A percentile compares a stretch with the other conserved stretches of the same genome.
Evolutionary conservation across 148 eudicot species (phyloP).

Genomic region (Silene uniflora): DNA sequence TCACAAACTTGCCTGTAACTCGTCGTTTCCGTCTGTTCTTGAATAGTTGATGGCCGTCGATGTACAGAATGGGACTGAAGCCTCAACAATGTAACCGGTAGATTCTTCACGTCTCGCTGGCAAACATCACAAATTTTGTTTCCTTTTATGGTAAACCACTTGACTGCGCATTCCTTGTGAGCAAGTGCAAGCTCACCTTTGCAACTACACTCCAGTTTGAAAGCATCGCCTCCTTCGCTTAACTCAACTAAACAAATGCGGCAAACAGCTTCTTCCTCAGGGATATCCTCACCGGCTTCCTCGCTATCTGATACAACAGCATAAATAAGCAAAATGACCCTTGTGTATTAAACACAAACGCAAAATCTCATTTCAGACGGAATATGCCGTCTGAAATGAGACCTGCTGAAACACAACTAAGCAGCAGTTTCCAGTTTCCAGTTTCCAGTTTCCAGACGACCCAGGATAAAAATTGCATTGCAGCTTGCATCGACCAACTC

Average conservation of each 20-base stretch:
- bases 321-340: neutral
- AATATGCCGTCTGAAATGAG: too few species aligned
- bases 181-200: conserved; percentile 93
- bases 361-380: too few species aligned
- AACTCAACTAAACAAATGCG: conserved; percentile 78
- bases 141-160: conserved; percentile 85
- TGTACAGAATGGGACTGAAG: conserved; percentile 39
- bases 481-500: too few species aligned
- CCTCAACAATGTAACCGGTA: conserved; percentile 71
- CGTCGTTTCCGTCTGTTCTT: conserved; percentile 20
- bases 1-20: conserved; percentile 28
- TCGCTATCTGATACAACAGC: conserved; percentile 30
- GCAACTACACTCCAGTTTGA: conserved; percentile 86
- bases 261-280: conserved; percentile 90
- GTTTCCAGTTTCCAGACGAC: too few species aligned
- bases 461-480: too few species aligned
- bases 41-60: conserved; percentile 23
- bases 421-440: too few species aligned
- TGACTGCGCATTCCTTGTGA: conserved; percentile 75
- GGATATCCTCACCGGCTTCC: conserved; percentile 63
- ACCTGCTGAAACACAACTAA: too few species aligned
- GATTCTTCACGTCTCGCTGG: conserved; percentile 61
- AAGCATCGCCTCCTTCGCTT: conserved; percentile 72
- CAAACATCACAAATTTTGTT: conserved; percentile 83
- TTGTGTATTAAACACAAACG: too few species aligned